Percentiles rank a stretch among this genome's conserved stretches.
Conservation (phyloP, 192 early-diverging fungal genomes). For the Neocallimastix lanati region DNA sequence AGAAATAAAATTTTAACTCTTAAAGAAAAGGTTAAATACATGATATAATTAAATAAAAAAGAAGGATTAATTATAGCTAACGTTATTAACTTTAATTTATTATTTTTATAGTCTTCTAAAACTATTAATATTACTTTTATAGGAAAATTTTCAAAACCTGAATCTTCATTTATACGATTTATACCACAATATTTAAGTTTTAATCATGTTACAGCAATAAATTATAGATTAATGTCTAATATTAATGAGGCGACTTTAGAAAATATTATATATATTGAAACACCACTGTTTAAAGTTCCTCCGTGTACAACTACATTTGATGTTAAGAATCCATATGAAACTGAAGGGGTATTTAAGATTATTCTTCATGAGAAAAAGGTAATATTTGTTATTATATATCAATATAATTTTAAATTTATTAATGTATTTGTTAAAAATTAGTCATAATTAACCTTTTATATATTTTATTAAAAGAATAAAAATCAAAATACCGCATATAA, state of each 20-base stretch:
- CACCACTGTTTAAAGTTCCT: not conserved
- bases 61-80: too few species aligned
- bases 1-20: not conserved
- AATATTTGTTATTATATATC: too few species aligned
- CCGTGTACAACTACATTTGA: not conserved
- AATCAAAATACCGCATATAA: too few species aligned
- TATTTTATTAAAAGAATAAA: too few species aligned
- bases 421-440: too few species aligned
- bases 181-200: not conserved
- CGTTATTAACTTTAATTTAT: too few species aligned
- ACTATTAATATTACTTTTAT: not conserved
- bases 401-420: too few species aligned
- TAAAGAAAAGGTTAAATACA: not conserved
- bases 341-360: not conserved
- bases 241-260: not conserved
- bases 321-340: not conserved
- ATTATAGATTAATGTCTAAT: not conserved
- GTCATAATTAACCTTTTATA: too few species aligned
- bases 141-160: not conserved
- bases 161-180: not conserved
- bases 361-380: not conserved
- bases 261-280: not conserved
- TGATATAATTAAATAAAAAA: too few species aligned
- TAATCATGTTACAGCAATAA: not conserved
- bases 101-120: not conserved